A percentile compares a stretch with the other conserved stretches of the same genome.
These are phyloP conservation scores for Powellomyces hirtus DNA, from an alignment of 192 early-diverging fungal species.

Conservation along the genomic window DNA sequence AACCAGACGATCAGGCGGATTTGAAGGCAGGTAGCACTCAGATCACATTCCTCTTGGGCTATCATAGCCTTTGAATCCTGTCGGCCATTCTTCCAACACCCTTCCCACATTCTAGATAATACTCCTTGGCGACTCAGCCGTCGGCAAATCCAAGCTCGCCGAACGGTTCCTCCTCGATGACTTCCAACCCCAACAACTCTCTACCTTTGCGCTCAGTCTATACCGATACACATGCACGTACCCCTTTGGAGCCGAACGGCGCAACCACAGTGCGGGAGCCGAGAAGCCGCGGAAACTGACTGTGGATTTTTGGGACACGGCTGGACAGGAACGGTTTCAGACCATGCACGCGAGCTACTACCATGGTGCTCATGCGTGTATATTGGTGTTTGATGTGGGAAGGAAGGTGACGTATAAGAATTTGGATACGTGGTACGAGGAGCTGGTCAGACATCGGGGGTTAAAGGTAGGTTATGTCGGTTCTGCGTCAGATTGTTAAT, in stretches of 20 bases:
- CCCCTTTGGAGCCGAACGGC: conserved; percentile 21
- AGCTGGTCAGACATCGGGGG: conserved; percentile 32
- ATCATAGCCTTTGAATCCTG: neutral
- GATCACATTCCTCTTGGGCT: neutral
- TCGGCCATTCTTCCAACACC: no score
- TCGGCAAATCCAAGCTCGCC: conserved; percentile 61
- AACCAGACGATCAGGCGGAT: neutral
- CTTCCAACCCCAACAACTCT: conserved; percentile 53
- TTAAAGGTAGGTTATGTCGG: conserved; percentile 3
- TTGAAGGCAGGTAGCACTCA: neutral
- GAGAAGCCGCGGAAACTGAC: conserved; percentile 22
- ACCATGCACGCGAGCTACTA: conserved; percentile 61
- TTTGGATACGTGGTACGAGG: conserved; percentile 58
- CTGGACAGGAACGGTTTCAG: conserved; percentile 60
- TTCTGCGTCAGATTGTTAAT: neutral
- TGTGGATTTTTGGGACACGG: conserved; percentile 61
- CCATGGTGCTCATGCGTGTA: conserved; percentile 47
- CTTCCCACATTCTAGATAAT: conserved; percentile 45
- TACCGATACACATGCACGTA: conserved; percentile 44
- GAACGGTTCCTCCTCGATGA: conserved; percentile 58
- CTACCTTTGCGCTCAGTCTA: conserved; percentile 57
- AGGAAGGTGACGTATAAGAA: conserved; percentile 65
- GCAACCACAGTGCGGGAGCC: neutral
- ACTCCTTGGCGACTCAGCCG: conserved; percentile 59
- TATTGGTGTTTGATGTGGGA: conserved; percentile 58